Conservation (phyloP, 1,284 basidiomycete genomes). For the Cystobasidiaceae sp. region DNA sequence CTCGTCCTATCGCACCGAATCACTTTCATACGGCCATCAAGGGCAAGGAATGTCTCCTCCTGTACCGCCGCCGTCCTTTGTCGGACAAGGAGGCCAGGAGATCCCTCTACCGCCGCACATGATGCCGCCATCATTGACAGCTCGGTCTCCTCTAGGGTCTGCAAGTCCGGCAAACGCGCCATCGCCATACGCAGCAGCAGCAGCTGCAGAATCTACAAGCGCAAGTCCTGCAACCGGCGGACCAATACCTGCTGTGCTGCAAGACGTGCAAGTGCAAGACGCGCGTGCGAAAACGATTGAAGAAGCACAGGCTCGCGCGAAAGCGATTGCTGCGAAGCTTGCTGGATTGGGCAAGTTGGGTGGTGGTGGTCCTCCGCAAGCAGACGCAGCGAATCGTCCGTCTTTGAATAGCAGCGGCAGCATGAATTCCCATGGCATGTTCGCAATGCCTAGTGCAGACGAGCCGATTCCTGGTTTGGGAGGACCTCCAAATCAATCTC, state of each 20-base stretch:
- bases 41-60: not conserved
- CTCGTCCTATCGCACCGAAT: conserved; percentile 26
- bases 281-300: not conserved
- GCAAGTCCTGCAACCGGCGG: too few species aligned
- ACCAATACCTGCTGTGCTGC: too few species aligned
- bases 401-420: not conserved
- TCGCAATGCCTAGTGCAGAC: not conserved
- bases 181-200: conserved; percentile 37
- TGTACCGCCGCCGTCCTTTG: not conserved
- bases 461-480: conserved; percentile 14
- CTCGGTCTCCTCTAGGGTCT: conserved; percentile 65
- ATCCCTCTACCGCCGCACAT: conserved; percentile 47
- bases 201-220: not conserved
- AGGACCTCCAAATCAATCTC: not conserved
- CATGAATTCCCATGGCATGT: not conserved
- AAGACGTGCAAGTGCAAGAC: not conserved
- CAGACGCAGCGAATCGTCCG: conserved; percentile 8
- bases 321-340: conserved; percentile 40
- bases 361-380: conserved; percentile 7
- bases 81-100: conserved; percentile 19
- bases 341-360: conserved; percentile 33
- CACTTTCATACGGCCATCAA: not conserved
- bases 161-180: conserved; percentile 68
- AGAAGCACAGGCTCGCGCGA: conserved; percentile 40
- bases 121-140: conserved; percentile 47